Conservation (phyloP, 306 rosid genomes). For the Glycine tomentella region DNA sequence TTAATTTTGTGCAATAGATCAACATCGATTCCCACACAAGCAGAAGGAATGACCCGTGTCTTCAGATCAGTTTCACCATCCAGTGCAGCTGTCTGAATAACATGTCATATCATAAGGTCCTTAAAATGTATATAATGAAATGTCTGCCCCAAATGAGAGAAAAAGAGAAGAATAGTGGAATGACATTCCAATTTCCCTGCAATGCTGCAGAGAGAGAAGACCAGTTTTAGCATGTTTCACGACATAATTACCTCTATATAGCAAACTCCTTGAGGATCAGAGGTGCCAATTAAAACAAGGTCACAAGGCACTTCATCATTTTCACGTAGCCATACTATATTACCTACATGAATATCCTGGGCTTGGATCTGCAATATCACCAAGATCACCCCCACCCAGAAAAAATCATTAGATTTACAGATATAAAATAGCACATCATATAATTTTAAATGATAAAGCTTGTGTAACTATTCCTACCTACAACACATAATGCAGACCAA, state of each 20-base stretch:
- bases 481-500: conserved; percentile 1
- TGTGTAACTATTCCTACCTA: conserved; percentile 9
- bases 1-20: conserved; percentile 95
- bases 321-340: conserved; percentile 93
- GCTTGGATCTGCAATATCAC: conserved; percentile 77
- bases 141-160: neutral
- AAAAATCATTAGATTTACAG: conserved; percentile 42
- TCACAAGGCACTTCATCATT: conserved; percentile 99
- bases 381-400: conserved; percentile 35
- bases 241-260: conserved; percentile 80
- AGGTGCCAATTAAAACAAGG: conserved; percentile 92
- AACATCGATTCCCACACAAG: conserved; percentile 88
- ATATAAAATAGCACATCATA: neutral
- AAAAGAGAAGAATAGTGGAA: neutral
- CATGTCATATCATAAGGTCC: conserved; percentile 48
- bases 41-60: conserved; percentile 90
- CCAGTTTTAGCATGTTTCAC: conserved; percentile 39
- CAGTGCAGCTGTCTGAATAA: conserved; percentile 85
- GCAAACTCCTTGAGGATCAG: conserved; percentile 96
- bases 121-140: conserved; percentile 42
- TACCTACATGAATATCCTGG: conserved; percentile 91
- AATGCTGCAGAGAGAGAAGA: conserved; percentile 30
- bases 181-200: conserved; percentile 25
- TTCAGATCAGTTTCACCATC: conserved; percentile 98
- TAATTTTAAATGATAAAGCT: conserved; percentile 9